Percentiles rank a stretch among this genome's conserved stretches.
Conservation (phyloP, 2,329 filamentous ascomycete species). For the Sphaerulina musiva region DNA sequence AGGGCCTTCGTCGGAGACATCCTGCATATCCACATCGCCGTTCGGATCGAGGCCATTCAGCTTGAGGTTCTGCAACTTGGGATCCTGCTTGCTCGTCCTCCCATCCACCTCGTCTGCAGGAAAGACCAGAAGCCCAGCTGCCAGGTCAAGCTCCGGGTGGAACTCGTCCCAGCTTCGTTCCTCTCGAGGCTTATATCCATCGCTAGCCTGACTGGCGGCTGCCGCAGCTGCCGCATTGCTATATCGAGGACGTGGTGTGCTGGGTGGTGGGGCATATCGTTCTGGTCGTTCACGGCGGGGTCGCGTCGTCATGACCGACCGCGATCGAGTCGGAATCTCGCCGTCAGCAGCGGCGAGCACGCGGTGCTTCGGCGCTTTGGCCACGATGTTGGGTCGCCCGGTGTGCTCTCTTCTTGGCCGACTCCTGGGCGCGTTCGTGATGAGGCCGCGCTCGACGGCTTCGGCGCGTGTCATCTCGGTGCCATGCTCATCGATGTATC, state of each 20-base stretch:
- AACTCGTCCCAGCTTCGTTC: slow-evolving; percentile 98
- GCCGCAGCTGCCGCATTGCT: slow-evolving; percentile 84
- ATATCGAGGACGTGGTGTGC: slow-evolving; percentile 58
- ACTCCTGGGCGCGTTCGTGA: slow-evolving; percentile 6
- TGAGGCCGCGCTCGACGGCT: slow-evolving; percentile 36
- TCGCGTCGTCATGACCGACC: slow-evolving; percentile 27
- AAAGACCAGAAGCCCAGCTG: slow-evolving; percentile 70
- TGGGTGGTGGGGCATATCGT: slow-evolving; percentile 38
- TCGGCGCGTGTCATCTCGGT: slow-evolving; percentile 47
- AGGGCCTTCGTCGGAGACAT: slow-evolving; percentile 12
- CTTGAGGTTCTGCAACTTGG: slow-evolving; percentile 39
- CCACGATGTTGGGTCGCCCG: slow-evolving; percentile 6
- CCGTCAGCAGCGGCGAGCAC: slow-evolving; percentile 1
- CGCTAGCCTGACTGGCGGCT: slow-evolving; percentile 79
- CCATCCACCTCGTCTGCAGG: slow-evolving; percentile 81
- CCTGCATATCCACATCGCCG: slow-evolving; percentile 27
- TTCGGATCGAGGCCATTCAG: slow-evolving; percentile 20
- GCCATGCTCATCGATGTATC: slow-evolving; percentile 70
- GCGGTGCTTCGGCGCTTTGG: slow-evolving; percentile 7
- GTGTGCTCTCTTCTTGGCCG: slow-evolving; percentile 1
- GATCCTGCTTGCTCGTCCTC: slow-evolving; percentile 37
- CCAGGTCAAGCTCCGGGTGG: slow-evolving; percentile 89
- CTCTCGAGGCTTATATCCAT: slow-evolving; percentile 95
- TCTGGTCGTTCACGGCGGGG: slow-evolving; percentile 29
- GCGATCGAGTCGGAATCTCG: slow-evolving; percentile 14